phyloP scores from a whole-genome alignment of 129 eudicot genomes.

The Apium graveolens region DNA sequence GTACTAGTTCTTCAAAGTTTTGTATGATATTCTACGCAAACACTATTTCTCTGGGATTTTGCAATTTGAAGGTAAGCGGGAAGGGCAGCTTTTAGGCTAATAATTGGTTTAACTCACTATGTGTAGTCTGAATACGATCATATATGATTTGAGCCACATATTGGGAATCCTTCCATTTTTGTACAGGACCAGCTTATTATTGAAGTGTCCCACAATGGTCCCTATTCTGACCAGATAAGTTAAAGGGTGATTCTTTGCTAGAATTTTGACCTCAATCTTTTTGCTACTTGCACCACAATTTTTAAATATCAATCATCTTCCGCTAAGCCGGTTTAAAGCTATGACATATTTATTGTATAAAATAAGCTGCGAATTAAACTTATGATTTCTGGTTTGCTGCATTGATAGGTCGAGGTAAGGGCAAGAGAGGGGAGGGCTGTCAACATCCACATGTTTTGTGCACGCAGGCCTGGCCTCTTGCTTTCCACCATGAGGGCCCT shows the following conservation, averaged over 20 bases:
- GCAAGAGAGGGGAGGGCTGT: conserved; percentile 65
- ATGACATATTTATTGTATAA: background rate
- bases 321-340: background rate
- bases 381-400: conserved; percentile 1
- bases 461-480: conserved; percentile 69
- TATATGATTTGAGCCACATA: background rate
- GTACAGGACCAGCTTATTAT: background rate
- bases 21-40: background rate
- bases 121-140: background rate
- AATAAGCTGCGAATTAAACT: background rate
- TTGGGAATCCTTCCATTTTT: background rate
- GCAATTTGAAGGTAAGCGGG: background rate
- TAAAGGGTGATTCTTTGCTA: background rate
- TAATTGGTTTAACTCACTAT: background rate
- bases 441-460: conserved; percentile 78
- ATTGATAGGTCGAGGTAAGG: conserved; percentile 53
- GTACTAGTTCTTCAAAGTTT: background rate
- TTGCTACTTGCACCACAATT: background rate
- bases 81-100: background rate
- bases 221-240: background rate
- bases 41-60: background rate
- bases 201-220: conserved; percentile 6
- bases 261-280: background rate
- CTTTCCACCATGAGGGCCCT: conserved; percentile 67
- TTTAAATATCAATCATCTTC: background rate